Evolutionary conservation across 2,329 filamentous ascomycete species (phyloP).

Genomic region (Aureobasidium sp.): DNA sequence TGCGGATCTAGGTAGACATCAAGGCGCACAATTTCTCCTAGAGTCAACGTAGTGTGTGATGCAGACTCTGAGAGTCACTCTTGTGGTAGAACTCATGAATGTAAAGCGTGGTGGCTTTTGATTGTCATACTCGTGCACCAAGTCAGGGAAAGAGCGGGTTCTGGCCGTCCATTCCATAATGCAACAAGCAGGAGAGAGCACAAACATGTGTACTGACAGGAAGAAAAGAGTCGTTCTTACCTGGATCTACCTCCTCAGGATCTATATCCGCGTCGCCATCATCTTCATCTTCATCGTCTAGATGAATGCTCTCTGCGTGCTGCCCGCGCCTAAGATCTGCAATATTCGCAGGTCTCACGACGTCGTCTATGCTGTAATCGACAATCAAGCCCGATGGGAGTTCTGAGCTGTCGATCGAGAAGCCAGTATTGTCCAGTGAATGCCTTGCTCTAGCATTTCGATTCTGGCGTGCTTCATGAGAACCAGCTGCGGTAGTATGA

Average conservation of each 20-base stretch:
- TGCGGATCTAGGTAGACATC: neutral
- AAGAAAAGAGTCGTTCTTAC: neutral
- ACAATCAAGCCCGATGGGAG: constrained; percentile 2
- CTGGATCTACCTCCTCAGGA: constrained; percentile 1
- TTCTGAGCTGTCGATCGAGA: constrained; percentile 10
- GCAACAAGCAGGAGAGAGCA: neutral
- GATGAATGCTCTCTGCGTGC: neutral
- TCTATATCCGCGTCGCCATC: constrained; percentile 3
- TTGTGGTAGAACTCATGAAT: no score
- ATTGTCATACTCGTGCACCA: neutral
- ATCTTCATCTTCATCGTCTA: neutral
- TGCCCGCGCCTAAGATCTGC: neutral
- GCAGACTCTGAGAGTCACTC: neutral
- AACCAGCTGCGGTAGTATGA: neutral
- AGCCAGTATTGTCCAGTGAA: constrained; percentile 7
- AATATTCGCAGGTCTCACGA: neutral
- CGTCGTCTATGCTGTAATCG: constrained; percentile 8
- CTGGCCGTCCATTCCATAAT: neutral
- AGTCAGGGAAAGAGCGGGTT: neutral
- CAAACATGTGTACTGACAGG: neutral
- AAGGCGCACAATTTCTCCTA: neutral
- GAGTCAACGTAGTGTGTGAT: neutral
- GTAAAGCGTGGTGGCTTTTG: neutral
- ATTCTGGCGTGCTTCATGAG: neutral
- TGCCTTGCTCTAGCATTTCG: constrained; percentile 5